Evolutionary conservation across 306 rosid genomes (phyloP), one percentile per base, ranked within the genome.

Genomic region (Abrus pulchellus): DNA sequence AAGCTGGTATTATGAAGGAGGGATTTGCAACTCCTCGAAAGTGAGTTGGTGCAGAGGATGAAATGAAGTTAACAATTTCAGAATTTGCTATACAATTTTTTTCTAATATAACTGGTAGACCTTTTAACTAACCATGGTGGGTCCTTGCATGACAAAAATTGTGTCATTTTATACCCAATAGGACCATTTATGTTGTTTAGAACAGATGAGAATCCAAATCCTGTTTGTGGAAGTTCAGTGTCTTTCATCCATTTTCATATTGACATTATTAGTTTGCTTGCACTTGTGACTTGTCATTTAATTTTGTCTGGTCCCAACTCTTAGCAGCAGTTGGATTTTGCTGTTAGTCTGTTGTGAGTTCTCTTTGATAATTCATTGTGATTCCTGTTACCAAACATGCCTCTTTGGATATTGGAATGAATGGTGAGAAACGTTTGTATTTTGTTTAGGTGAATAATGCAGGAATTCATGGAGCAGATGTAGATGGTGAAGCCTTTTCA

Each of bases 371-470:
- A 10, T 40, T 6, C 9, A 12, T 38, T 28, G 4, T 52, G 41
- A 34, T 68, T 40, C 49, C 44, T 45, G 4, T 34, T 34, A 33
- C 10, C 62, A 32, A 27, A 47, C 33, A 3, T 40, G 20, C 63
- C 7, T 34, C 20, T 48, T 6, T 47, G 68, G n/a, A 27, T 41
- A 6, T 33, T 56, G 45, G 32, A 57, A 74, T 43, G 56, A 72
- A 57, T 54, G 43, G 3, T 64, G 44, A 55, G 1, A 30, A 44
- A 54, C 65, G 43, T 65, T 66, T 33, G 45, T 33, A 44, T 28
- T 47, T 10, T 65, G 54, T 48, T 53, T 60, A 85, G 85, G 83
- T 84, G 62, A 85, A 85, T 44, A 85, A 81, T 80, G 88, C 85
- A 34, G 88, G 68, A 56, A 30, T 81, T 28, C 0, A 0, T 5